Evolutionary conservation across 805 yeast genomes (phyloP).

Genomic region (Saturnispora silvae): DNA sequence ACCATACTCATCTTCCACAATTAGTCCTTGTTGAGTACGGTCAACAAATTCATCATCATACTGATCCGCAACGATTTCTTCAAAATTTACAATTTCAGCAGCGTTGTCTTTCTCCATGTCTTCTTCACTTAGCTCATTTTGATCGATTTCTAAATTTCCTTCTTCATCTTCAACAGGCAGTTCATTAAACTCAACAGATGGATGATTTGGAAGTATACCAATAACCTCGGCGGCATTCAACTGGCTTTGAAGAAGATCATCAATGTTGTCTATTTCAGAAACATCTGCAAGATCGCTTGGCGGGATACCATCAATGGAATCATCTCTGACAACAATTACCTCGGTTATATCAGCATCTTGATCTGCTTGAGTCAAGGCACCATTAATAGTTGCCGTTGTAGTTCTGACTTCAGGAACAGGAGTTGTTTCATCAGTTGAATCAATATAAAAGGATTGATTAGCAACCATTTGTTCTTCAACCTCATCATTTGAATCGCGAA

Average conservation of each 20-base stretch:
- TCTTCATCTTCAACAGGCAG: background rate
- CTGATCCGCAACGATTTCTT: background rate
- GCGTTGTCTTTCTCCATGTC: no score
- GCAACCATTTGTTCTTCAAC: slow-evolving; percentile 14
- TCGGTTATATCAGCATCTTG: background rate
- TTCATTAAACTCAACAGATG: background rate
- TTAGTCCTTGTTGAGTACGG: no score
- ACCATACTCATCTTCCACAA: background rate
- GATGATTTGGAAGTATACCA: background rate
- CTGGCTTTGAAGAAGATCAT: slow-evolving; percentile 4
- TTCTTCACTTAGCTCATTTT: background rate
- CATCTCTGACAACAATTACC: slow-evolving; percentile 8
- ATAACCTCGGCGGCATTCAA: slow-evolving; percentile 1
- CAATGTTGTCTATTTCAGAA: slow-evolving; percentile 6
- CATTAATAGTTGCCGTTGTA: background rate
- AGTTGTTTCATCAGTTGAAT: slow-evolving; percentile 10
- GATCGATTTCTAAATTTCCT: background rate
- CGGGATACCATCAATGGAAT: background rate
- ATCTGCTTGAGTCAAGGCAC: background rate
- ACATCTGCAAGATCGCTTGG: background rate
- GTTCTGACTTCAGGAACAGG: background rate
- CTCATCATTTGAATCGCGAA: slow-evolving; percentile 5
- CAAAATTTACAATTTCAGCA: background rate
- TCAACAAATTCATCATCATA: background rate
- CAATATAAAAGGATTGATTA: slow-evolving; percentile 19